Base-by-base conservation (phyloP, 2,329 filamentous ascomycete species). In the Exophiala phaeomuriformis region DNA sequence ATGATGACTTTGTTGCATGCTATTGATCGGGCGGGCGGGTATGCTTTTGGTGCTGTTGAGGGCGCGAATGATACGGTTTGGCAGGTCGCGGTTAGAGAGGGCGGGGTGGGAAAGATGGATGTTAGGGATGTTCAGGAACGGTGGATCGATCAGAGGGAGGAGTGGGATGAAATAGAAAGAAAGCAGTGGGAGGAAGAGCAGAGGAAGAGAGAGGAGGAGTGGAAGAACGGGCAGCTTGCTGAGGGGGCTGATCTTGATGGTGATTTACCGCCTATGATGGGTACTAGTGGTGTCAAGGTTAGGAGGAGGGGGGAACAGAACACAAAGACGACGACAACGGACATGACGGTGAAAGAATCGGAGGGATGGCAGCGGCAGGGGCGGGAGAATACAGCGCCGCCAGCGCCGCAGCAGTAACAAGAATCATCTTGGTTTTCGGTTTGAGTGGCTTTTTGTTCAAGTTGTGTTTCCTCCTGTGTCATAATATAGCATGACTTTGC, bases 21-120 rank as follows among this genome's bases (percentile, higher is more conserved):
- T 0, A 90, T 98, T 65, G 93, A 98, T 68, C 81, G 93, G 40
- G 91, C 93, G 0, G 85, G 88, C 6, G 93, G 93, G 0, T 97
- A 97, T 71, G 86, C 90, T 0, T 96, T 98, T 72, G 90, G 90
- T 0, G 80, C 85, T 3, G 86, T 89, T 0, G 89, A 96, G 67
- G 91, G 90, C 1, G 88, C 90, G 43, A 96, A 97, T 63, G 91
- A 98, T 68, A 90, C 86, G 4, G 82, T 98, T n/a, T 98, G 93
- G 93, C 88, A 94, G 65, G 84, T 97, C 42, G 89, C 93, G 2
- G 95, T 97, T 82, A 82, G 90, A 52, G 79, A 84, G 58, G 78
- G 79, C 2, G 19, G 19, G 19, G 73, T 78, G 61, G 78, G 79
- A 54, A 81, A 83, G 35, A 83, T 95, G 77, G 90, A 94, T 64